A percentile compares a stretch with the other conserved stretches of the same genome.
These are phyloP conservation scores for Candida nonsorbophila DNA, from an alignment of 805 yeast genomes.

Conservation along the genomic window DNA sequence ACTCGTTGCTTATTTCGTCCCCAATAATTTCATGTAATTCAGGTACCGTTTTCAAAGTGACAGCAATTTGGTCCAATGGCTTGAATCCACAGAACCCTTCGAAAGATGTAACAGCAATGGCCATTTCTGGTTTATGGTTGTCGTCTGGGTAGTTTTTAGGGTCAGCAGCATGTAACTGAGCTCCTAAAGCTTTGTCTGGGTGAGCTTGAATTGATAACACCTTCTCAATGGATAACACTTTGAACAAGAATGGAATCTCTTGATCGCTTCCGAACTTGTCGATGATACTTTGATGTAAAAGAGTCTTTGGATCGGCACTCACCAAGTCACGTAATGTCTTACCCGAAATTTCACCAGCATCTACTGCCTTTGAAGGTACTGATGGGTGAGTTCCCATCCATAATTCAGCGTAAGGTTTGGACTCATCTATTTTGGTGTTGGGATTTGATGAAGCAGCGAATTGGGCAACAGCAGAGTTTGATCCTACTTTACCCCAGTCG, in stretches of 20 bases:
- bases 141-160: constrained; percentile 96
- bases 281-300: constrained; percentile 56
- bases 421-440: constrained; percentile 54
- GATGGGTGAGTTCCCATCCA: constrained; percentile 99
- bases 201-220: constrained; percentile 96
- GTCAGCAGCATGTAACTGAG: constrained; percentile 68
- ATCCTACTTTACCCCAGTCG: constrained; percentile 87
- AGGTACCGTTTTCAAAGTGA: constrained; percentile 64
- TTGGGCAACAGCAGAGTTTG: constrained; percentile 81
- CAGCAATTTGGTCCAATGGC: constrained; percentile 74
- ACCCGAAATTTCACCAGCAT: constrained; percentile 32
- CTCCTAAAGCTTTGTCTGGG: constrained; percentile 86
- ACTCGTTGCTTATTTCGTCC: constrained; percentile 48
- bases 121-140: constrained; percentile 99
- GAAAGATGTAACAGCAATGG: constrained; percentile 90
- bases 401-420: constrained; percentile 89
- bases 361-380: constrained; percentile 67
- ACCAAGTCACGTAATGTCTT: constrained; percentile 65
- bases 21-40: constrained; percentile 75
- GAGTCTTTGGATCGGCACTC: constrained; percentile 48
- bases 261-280: constrained; percentile 60
- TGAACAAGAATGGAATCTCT: constrained; percentile 88
- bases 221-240: constrained; percentile 87
- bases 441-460: constrained; percentile 73
- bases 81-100: constrained; percentile 98